Evolutionary conservation across 2,329 filamentous ascomycete species (phyloP), one percentile per base, ranked within the genome.

Genomic region (Alternaria sp.): DNA sequence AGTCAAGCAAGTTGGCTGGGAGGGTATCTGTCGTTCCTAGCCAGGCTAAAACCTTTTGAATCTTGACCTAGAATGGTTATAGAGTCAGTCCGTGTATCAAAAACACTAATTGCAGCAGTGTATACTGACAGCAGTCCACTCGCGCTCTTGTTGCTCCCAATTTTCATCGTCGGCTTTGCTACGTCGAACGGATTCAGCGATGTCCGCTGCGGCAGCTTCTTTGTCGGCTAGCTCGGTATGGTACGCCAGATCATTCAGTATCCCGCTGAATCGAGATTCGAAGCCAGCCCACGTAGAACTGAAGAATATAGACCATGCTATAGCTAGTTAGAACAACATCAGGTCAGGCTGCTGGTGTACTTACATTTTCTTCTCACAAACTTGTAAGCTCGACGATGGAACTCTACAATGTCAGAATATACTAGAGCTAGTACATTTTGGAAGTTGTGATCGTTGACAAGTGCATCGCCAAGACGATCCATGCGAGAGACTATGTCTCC

Each of bases 191-290:
- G 69, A 63, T 46, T 69, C 66, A 41, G 56, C 56, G 53, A 73
- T 71, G 28, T 71, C 65, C 5, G 67, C 61, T 23, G 71, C 66
- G 6, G 58, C 53, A 3, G 73, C 74, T 55, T 77, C 71, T 33
- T 68, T 65, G 55, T 76, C 72, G 10, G 72, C 60, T 10, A 76
- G 37, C 15, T 20, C 28, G 10, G 7, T 43, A 6, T 59, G 56
- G 8, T 49, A 51, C 8, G 20, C 15, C 14, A 59, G 21, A 10
- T 7, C 26, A 3, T 50, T n/a, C 37, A 53, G 10, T 20, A 59
- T 59, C n/a, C 56, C 21, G 2, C 21, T 25, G 18, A 59, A 53
- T 0, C 56, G 45, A 15, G 47, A 53, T 23, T 59, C 56, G 4
- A 53, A 59, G 7, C 47, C 23, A 4, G 21, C 56, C 56, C 56